Evolutionary conservation across 2,329 filamentous ascomycete genomes (phyloP).

Genomic region (Ascochyta viciae-villosae): DNA sequence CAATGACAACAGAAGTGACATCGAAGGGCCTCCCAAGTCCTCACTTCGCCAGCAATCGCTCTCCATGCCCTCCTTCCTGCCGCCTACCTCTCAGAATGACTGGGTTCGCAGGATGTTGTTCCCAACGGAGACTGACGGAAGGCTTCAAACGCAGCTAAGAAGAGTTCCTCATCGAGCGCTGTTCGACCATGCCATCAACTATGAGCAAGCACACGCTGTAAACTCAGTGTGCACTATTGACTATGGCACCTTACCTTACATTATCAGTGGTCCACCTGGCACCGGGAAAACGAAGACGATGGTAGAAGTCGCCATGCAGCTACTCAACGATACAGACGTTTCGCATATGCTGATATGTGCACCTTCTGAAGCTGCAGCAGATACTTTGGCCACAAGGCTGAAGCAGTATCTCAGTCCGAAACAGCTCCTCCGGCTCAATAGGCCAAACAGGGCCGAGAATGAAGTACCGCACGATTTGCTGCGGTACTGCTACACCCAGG

Average conservation of each 20-base stretch:
- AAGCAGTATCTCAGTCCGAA: slow-evolving; percentile 43
- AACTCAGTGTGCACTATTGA: slow-evolving; percentile 50
- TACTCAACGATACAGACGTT: slow-evolving; percentile 29
- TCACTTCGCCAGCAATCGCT: background rate
- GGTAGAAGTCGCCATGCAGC: slow-evolving; percentile 53
- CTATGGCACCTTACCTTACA: slow-evolving; percentile 56
- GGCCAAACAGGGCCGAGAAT: slow-evolving; percentile 49
- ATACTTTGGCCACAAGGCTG: slow-evolving; percentile 53
- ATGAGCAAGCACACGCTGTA: slow-evolving; percentile 57
- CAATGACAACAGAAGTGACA: background rate
- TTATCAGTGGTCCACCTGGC: slow-evolving; percentile 59
- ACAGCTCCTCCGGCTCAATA: slow-evolving; percentile 54
- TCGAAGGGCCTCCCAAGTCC: background rate
- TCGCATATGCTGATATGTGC: slow-evolving; percentile 54
- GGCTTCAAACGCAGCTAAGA: slow-evolving; percentile 50
- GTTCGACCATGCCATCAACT: slow-evolving; percentile 54
- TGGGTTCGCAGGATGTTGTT: slow-evolving; percentile 55
- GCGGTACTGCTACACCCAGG: slow-evolving; percentile 49
- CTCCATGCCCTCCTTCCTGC: no score
- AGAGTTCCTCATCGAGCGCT: slow-evolving; percentile 42
- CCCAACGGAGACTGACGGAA: slow-evolving; percentile 48
- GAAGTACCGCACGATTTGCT: slow-evolving; percentile 53
- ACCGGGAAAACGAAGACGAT: slow-evolving; percentile 61
- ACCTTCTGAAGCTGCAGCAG: slow-evolving; percentile 57
- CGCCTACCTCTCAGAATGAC: slow-evolving; percentile 9